These are phyloP conservation scores for Monosporascus cannonballus DNA, from an alignment of 2,329 filamentous ascomycete species.

Conservation along the genomic window DNA sequence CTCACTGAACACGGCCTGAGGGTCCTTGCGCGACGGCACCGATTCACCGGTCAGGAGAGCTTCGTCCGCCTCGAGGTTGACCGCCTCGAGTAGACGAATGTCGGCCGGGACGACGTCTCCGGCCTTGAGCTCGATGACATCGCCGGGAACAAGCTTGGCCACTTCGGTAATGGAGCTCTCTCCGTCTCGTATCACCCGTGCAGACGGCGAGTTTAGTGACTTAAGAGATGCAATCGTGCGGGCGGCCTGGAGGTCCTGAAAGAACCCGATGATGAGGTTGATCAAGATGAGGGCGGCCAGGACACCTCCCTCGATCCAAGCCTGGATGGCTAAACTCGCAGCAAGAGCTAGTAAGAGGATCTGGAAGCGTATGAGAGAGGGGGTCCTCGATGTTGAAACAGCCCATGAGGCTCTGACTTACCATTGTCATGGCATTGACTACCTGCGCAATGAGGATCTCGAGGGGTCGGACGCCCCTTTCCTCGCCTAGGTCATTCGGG, in stretches of 20 bases:
- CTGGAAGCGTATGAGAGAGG: too few species aligned
- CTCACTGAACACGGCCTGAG: conserved; percentile 47
- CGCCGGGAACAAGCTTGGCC: conserved; percentile 57
- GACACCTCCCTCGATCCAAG: conserved; percentile 58
- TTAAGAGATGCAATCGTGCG: conserved; percentile 57
- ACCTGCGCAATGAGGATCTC: conserved; percentile 54
- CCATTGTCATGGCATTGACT: conserved; percentile 54
- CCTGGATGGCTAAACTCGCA: conserved; percentile 50
- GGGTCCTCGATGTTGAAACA: too few species aligned
- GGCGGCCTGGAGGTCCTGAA: conserved; percentile 56
- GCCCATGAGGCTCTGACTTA: conserved; percentile 2
- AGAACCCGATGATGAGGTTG: conserved; percentile 61
- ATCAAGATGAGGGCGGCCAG: conserved; percentile 59
- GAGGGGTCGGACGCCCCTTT: conserved; percentile 42
- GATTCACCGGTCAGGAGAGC: conserved; percentile 70
- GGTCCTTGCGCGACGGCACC: conserved; percentile 59
- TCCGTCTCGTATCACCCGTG: conserved; percentile 51
- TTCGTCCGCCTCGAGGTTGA: conserved; percentile 74
- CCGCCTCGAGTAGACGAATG: conserved; percentile 55
- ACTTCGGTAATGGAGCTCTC: conserved; percentile 46
- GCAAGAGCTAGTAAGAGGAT: too few species aligned
- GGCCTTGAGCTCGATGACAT: conserved; percentile 55
- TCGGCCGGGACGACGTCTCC: conserved; percentile 68
- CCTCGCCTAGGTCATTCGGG: conserved; percentile 48
- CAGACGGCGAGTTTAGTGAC: conserved; percentile 51